Base-by-base conservation (phyloP, 2,329 filamentous ascomycete species). In the Pezicula carpinea region DNA sequence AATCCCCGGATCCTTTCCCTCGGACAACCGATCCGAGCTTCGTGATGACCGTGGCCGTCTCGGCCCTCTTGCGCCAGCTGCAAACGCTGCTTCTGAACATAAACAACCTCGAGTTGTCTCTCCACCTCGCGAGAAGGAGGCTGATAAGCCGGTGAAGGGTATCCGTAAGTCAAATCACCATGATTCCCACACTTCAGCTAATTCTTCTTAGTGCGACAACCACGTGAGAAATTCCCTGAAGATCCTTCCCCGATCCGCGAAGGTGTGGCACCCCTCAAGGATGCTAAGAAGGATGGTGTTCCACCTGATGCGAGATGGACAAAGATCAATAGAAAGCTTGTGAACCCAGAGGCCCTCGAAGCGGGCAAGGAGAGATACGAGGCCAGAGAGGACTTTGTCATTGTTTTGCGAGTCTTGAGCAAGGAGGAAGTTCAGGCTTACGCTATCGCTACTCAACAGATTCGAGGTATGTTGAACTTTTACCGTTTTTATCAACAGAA, bases 341-440 rank as follows among this genome's bases (percentile, higher is more conserved):
- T 96, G 60, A 96, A 93, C 58, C 89, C 90, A 0, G 86, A 91
- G 57, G 89, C 90, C 0, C 70, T 96, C 39, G 85, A 87, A 48
- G 78, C 87, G 51, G 86, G 86, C 17, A 87, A 91, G 58, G 90
- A 95, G 69, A 78, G 90, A 18, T 96, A 87, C 55, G 90, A 96
- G 66, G 86, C 93, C 58, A 80, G 89, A 10, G 79, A 89, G 49
- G 89, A 95, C 59, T 92, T 89, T 65, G 89, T 96, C 52, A 95
- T 96, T 64, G 89, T 96, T 2, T 73, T 96, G 48, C 78, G 90
- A 45, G 90, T 95, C 13, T 66, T 96, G 64, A 87, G 80, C 43
- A 89, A 86, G 66, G 87, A 93, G 57, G 89, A 96, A 61, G 95
- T 96, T 48, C 85, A 95, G 65, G 83, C 81, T 31, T 89, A 95